phyloP scores from a whole-genome alignment of 441 rosid species.

The Iberis amara region DNA sequence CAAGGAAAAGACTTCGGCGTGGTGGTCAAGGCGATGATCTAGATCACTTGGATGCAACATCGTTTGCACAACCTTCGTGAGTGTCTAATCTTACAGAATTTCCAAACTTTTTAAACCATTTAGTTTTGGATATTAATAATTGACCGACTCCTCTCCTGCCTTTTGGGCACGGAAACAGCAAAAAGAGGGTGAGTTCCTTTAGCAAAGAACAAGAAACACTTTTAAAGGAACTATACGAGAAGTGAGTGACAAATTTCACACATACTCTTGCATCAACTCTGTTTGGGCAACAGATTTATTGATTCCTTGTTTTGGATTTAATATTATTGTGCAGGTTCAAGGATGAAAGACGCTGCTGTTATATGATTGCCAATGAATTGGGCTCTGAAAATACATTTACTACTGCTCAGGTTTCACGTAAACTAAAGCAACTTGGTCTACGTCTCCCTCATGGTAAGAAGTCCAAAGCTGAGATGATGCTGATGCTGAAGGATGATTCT shows the following conservation, averaged over 20 bases:
- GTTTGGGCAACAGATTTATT: slow-evolving; percentile 1
- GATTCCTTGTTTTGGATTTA: neutral
- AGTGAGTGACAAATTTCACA: slow-evolving; percentile 41
- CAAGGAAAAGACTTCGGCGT: slow-evolving; percentile 47
- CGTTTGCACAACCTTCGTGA: slow-evolving; percentile 50
- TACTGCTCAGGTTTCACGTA: slow-evolving; percentile 72
- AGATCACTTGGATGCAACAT: slow-evolving; percentile 34
- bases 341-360: slow-evolving; percentile 69
- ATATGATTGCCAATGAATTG: slow-evolving; percentile 74
- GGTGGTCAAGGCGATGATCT: slow-evolving; percentile 33
- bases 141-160: slow-evolving; percentile 20
- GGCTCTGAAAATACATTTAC: slow-evolving; percentile 54
- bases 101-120: slow-evolving; percentile 1
- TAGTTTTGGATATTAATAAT: slow-evolving; percentile 21
- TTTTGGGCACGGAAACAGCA: slow-evolving; percentile 54
- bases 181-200: slow-evolving; percentile 64
- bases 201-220: slow-evolving; percentile 75
- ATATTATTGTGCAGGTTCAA: slow-evolving; percentile 51
- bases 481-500: slow-evolving; percentile 47
- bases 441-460: slow-evolving; percentile 40
- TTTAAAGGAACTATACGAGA: slow-evolving; percentile 64
- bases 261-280: slow-evolving; percentile 9
- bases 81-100: slow-evolving; percentile 27
- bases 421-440: slow-evolving; percentile 83
- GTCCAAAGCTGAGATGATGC: slow-evolving; percentile 36